Conservation (phyloP, 192 early-diverging fungal species). For the Lunasporangiospora selenospora region DNA sequence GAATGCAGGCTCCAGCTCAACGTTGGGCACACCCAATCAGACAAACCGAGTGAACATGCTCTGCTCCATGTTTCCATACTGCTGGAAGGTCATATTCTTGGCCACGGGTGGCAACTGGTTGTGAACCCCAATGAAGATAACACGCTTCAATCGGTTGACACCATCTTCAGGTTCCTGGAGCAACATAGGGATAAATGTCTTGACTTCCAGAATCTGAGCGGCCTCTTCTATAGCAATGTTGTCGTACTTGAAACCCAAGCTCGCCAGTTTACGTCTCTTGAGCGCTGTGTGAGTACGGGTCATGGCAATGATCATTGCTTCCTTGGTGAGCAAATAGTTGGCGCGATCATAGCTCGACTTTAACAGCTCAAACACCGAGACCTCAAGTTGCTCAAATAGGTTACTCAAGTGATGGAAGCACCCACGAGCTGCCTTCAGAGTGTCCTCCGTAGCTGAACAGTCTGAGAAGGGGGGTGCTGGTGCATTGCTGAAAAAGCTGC, state of each 20-base stretch:
- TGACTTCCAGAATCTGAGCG: constrained; percentile 94
- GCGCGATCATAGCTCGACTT: constrained; percentile 77
- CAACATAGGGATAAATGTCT: constrained; percentile 92
- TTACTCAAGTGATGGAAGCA: constrained; percentile 82
- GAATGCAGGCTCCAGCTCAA: constrained; percentile 80
- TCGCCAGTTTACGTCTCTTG: constrained; percentile 84
- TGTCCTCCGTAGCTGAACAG: constrained; percentile 52
- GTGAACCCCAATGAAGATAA: constrained; percentile 98
- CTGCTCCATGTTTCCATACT: constrained; percentile 95
- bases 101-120: constrained; percentile 98
- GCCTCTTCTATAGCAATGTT: constrained; percentile 98
- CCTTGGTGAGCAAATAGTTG: constrained; percentile 93
- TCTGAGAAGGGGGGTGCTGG: constrained; percentile 75
- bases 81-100: constrained; percentile 82
- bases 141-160: constrained; percentile 76
- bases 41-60: constrained; percentile 92
- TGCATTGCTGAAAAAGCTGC: constrained; percentile 73
- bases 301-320: constrained; percentile 97
- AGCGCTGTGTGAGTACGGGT: constrained; percentile 97
- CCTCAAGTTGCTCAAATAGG: constrained; percentile 88
- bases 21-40: constrained; percentile 89
- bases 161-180: constrained; percentile 78
- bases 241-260: constrained; percentile 93
- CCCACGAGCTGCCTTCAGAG: constrained; percentile 69
- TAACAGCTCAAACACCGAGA: constrained; percentile 95